Base-by-base conservation (phyloP, 2,329 filamentous ascomycete genomes). In the Trichophyton rubrum region DNA sequence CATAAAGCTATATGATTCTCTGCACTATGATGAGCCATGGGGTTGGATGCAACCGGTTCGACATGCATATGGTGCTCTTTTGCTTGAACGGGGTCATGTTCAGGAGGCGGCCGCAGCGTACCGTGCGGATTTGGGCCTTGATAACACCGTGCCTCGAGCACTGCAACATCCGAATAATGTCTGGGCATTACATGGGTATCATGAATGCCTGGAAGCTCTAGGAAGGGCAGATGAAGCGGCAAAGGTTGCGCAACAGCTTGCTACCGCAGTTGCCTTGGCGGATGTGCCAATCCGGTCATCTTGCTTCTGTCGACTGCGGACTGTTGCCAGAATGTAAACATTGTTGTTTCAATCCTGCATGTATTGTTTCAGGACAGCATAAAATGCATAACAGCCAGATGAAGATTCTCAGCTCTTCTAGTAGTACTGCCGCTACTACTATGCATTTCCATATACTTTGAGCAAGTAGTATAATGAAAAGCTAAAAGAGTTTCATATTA, bases 31-130 rank as follows among this genome's bases (percentile, higher is more conserved):
- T 56, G 87, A 90, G 68, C 87, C 87, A 0, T 89, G 86, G 86
- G 85, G 85, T 0, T 90, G 87, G 86, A 89, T 90, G 86, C 85
- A 88, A 68, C 87, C 87, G 0, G 81, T 83, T 0, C 77, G 86
- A 2, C 87, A 90, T 69, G 86, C 86, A 0, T 85, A 85, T 58
- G 86, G 84, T 1, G 87, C 86, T 0, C 74, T 90, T 2, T 69
- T 88, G 33, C 75, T 88, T 11, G 87, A 90, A 67, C 85, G 87
- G 67, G 82, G 80, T 0, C 74, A 74, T n/a, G 73, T 81, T 0
- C 76, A 80, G 24, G 75, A 85, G 56, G 84, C 85, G 0, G 72
- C 78, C 1, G 75, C 68, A 0, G 78, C 84, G 0, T 88, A 88
- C 64, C 74, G 72, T 20, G 83, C 82, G 0, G 85, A 88, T 66